Evolutionary conservation across 768 basidiomycete genomes (phyloP).

Genomic region (Amanita thiersii): DNA sequence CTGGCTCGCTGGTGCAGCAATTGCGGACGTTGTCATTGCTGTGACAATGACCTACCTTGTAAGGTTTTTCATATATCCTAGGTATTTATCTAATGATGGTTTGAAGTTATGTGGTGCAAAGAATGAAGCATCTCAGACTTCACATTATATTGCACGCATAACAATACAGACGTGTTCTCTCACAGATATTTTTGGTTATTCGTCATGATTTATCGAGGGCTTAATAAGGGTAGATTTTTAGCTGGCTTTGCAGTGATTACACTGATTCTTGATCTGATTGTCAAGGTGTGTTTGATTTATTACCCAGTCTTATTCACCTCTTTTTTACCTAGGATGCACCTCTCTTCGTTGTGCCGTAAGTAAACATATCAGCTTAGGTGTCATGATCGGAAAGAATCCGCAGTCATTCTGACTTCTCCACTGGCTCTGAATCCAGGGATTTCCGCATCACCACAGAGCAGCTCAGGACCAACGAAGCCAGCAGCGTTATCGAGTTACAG

Average conservation of each 20-base stretch:
- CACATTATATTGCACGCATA: neutral
- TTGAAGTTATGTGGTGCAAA: neutral
- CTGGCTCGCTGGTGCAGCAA: neutral
- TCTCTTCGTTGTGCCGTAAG: too few relatives aligned
- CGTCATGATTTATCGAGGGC: neutral
- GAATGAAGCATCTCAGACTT: neutral
- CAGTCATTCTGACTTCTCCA: too few relatives aligned
- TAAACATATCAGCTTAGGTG: too few relatives aligned
- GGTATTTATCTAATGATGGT: neutral
- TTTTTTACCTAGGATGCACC: too few relatives aligned
- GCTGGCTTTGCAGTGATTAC: neutral
- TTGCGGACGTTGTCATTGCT: neutral
- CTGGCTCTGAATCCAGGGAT: too few relatives aligned
- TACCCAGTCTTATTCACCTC: too few relatives aligned
- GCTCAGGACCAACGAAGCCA: too few relatives aligned
- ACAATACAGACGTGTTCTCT: neutral
- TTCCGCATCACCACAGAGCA: too few relatives aligned
- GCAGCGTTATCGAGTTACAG: too few relatives aligned
- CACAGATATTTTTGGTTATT: neutral
- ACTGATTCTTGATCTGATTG: neutral
- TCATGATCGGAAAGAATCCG: too few relatives aligned
- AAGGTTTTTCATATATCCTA: neutral
- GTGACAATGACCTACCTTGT: constrained; percentile 1
- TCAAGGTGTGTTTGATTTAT: too few relatives aligned
- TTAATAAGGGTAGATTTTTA: neutral